Conservation (phyloP, 768 basidiomycete species). For the Russula ochroleuca region DNA sequence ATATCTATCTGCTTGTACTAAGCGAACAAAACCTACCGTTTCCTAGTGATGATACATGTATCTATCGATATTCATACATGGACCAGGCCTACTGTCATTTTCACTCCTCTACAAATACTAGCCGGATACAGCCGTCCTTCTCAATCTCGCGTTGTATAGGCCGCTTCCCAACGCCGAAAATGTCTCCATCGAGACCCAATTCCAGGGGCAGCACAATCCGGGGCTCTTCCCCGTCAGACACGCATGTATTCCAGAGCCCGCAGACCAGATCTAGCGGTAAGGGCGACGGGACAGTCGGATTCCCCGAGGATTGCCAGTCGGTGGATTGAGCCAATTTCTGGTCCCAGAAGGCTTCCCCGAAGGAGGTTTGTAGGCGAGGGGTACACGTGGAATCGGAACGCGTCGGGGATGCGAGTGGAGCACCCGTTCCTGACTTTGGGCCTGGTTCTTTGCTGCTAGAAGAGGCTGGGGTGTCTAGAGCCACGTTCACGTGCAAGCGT, state of each 20-base stretch:
- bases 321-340: neutral
- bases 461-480: neutral
- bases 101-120: slow-evolving; percentile 18
- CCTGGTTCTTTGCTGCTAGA: neutral
- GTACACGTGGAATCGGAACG: neutral
- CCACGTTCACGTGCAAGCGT: neutral
- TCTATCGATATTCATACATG: neutral
- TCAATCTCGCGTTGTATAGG: slow-evolving; percentile 21
- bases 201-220: neutral
- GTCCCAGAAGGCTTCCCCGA: neutral
- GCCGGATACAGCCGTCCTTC: slow-evolving; percentile 14
- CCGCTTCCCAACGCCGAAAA: slow-evolving; percentile 20
- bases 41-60: neutral
- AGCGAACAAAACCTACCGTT: no score
- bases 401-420: slow-evolving; percentile 3
- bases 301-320: neutral
- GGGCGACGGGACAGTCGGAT: neutral
- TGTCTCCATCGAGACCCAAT: slow-evolving; percentile 7
- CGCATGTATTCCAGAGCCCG: slow-evolving; percentile 8
- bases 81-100: no score
- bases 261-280: neutral
- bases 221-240: neutral
- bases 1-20: neutral
- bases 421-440: neutral
- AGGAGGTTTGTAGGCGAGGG: neutral